Conservation (phyloP, 1,284 basidiomycete genomes). For the Cutaneotrichosporon sp. region DNA sequence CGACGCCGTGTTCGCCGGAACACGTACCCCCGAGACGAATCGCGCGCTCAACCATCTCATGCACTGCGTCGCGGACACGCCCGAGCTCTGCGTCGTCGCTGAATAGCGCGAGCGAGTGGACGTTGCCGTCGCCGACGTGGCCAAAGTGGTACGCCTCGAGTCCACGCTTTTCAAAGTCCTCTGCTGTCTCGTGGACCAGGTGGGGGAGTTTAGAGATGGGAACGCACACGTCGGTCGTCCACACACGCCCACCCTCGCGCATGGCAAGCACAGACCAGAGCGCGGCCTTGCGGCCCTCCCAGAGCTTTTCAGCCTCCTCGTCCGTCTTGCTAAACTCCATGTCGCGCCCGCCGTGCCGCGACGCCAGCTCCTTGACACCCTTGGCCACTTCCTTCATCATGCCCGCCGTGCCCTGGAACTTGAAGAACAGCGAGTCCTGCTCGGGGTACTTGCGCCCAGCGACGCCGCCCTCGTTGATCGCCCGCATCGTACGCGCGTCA, state of each 20-base stretch:
- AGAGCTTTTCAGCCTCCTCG: slow-evolving; percentile 68
- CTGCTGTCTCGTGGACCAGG: slow-evolving; percentile 68
- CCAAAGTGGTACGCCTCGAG: slow-evolving; percentile 54
- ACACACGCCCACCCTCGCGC: slow-evolving; percentile 60
- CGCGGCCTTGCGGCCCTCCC: slow-evolving; percentile 81
- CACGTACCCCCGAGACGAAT: slow-evolving; percentile 51
- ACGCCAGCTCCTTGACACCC: slow-evolving; percentile 57
- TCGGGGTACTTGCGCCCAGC: slow-evolving; percentile 58
- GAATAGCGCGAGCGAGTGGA: slow-evolving; percentile 38
- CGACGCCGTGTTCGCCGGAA: slow-evolving; percentile 77
- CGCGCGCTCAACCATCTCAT: slow-evolving; percentile 51
- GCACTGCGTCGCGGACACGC: slow-evolving; percentile 48
- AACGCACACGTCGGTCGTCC: slow-evolving; percentile 83
- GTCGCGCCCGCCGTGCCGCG: slow-evolving; percentile 62
- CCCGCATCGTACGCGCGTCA: slow-evolving; percentile 64
- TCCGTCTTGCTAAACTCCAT: slow-evolving; percentile 65
- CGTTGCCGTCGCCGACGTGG: slow-evolving; percentile 77
- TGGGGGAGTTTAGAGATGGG: slow-evolving; percentile 72
- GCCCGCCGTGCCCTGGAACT: slow-evolving; percentile 62
- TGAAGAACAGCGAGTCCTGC: slow-evolving; percentile 75
- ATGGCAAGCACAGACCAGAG: slow-evolving; percentile 65
- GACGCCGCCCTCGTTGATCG: slow-evolving; percentile 61
- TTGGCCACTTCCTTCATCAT: slow-evolving; percentile 51
- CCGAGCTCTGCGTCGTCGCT: slow-evolving; percentile 39
- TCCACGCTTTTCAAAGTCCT: slow-evolving; percentile 60